Percentiles rank a stretch among this genome's conserved stretches.
Evolutionary conservation across 441 rosid species (phyloP).

Genomic region (Syzygium malaccense): DNA sequence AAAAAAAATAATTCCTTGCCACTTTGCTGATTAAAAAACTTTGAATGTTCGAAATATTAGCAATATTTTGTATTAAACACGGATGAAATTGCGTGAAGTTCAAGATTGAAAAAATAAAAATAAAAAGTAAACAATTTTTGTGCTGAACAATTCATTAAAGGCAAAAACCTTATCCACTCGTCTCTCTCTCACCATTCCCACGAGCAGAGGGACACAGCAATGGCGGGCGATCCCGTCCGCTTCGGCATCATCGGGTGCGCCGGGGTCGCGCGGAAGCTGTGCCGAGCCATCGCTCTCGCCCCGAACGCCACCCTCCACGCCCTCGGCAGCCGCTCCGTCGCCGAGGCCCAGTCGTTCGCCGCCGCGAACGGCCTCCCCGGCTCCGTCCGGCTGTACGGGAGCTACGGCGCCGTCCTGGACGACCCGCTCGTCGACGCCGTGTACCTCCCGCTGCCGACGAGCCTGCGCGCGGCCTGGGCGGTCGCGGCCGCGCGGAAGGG

Average conservation of each 20-base stretch:
- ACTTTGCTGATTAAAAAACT: background rate
- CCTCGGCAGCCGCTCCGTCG: constrained; percentile 15
- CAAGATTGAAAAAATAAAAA: too few relatives aligned
- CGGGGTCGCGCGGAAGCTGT: constrained; percentile 1
- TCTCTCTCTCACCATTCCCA: background rate
- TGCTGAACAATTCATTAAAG: too few relatives aligned
- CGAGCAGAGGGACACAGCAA: background rate
- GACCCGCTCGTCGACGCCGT: constrained; percentile 15
- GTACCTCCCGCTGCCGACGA: constrained; percentile 14
- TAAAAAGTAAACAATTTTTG: too few relatives aligned
- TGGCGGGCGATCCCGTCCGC: background rate
- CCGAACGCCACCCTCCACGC: constrained; percentile 6
- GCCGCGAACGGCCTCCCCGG: background rate
- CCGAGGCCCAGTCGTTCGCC: constrained; percentile 7
- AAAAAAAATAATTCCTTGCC: background rate
- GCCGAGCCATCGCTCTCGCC: constrained; percentile 6
- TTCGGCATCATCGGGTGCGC: constrained; percentile 17
- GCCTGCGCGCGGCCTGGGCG: constrained; percentile 7
- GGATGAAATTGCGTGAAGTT: too few relatives aligned
- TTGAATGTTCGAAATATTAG: too few relatives aligned
- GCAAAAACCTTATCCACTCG: too few relatives aligned
- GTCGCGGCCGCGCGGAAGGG: background rate
- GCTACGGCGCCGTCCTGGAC: constrained; percentile 12
- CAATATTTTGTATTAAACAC: too few relatives aligned
- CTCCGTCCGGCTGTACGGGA: constrained; percentile 5